Percentiles rank a stretch among this genome's conserved stretches.
These are phyloP conservation scores for Sclerotinia nivalis DNA, from an alignment of 2,329 filamentous ascomycete species.

Conservation along the genomic window DNA sequence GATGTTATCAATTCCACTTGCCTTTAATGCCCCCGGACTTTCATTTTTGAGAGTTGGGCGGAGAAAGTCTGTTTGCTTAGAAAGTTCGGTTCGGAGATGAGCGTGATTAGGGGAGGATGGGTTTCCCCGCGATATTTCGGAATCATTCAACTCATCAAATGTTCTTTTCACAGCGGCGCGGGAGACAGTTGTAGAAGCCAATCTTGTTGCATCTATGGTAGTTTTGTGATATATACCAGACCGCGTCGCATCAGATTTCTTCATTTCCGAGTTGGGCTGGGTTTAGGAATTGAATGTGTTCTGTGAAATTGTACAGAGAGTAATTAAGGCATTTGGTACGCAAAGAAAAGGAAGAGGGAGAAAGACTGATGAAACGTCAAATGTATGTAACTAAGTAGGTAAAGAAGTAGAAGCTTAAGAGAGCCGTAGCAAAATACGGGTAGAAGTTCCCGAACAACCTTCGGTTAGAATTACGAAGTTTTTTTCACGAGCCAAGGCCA, in stretches of 20 bases:
- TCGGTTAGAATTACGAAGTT: neutral
- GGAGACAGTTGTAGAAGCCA: conserved; percentile 29
- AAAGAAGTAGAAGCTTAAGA: neutral
- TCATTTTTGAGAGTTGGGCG: conserved; percentile 30
- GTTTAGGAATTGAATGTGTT: neutral
- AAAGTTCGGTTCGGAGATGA: neutral
- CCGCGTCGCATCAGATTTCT: neutral
- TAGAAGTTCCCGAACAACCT: neutral
- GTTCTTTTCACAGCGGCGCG: conserved; percentile 34
- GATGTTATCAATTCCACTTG: conserved; percentile 51
- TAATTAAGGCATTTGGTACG: conserved; percentile 10
- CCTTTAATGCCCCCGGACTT: conserved; percentile 37
- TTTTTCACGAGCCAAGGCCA: neutral
- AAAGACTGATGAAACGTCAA: neutral
- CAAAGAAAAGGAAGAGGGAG: neutral
- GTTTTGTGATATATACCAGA: conserved; percentile 31
- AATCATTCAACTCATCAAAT: conserved; percentile 26
- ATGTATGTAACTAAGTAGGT: too few relatives aligned
- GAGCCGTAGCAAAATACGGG: neutral
- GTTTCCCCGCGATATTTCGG: neutral
- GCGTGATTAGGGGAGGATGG: neutral
- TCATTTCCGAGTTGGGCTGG: neutral
- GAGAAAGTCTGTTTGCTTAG: neutral
- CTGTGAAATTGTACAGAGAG: neutral
- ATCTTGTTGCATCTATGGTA: conserved; percentile 31